Base-by-base conservation (phyloP, 345 rosid genomes). In the Populus alba region DNA sequence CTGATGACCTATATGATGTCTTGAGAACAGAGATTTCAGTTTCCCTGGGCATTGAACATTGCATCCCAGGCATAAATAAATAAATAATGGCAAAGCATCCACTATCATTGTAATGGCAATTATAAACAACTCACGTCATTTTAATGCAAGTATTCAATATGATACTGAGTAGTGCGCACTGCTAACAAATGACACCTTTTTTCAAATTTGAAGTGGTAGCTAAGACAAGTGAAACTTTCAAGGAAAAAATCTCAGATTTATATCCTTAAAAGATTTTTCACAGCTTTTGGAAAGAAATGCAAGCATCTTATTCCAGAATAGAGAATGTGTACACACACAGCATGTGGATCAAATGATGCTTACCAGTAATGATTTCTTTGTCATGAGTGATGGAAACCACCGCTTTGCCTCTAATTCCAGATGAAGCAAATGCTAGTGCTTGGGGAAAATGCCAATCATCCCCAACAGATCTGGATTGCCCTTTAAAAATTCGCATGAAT, bases 401-500 rank as follows among this genome's bases (percentile, higher is more conserved):
- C 22, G 97, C 88, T 59, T 97, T 89, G 85, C 89, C 89, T 88
- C 92, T 88, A 81, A 92, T 86, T 72, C 97, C 98, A 81, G 94
- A 85, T 76, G 98, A 62, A 70, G 97, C 86, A 90, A 91, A 96
- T 75, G 99, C 98, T 25, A 88, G 82, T 66, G 98, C 99, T 83
- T 88, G 98, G 66, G 98, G 99, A 83, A 87, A 96, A 63, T 85
- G 88, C 91, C 93, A 90, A 33, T 90, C 97, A 78, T 89, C 91
- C 75, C 89, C 68, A 83, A 89, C 88, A 66, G 95, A 55, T 59
- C 82, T 89, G 75, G 85, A 84, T 39, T 92, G 88, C 63, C 92
- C 97, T 90, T 90, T 94, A 85, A 96, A 92, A 91, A 96, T 96
- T 70, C 98, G 95, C 89, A 91, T 85, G 79, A 96, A 83, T 45